These are phyloP conservation scores for Mesotaenium endlicherianum DNA, from an alignment of 139 green algal species.

Conservation along the genomic window DNA sequence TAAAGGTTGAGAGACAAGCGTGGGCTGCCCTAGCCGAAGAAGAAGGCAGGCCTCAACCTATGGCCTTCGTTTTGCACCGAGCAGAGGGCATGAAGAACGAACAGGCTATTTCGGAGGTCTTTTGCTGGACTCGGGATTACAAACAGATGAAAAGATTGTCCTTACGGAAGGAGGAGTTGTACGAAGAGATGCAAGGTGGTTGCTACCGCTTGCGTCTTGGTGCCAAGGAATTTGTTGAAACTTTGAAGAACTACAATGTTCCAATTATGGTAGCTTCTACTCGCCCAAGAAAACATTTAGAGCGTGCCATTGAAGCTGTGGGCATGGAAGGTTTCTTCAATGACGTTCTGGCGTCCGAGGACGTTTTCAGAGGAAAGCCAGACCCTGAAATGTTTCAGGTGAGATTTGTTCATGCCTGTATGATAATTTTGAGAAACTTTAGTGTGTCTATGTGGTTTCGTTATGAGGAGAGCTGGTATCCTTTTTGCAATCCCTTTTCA, in stretches of 20 bases:
- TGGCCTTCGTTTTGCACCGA: slow-evolving; percentile 68
- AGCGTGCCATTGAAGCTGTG: slow-evolving; percentile 55
- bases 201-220: slow-evolving; percentile 21
- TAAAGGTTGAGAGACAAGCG: slow-evolving; percentile 56
- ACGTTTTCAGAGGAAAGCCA: slow-evolving; percentile 68
- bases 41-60: slow-evolving; percentile 71
- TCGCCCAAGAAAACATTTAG: slow-evolving; percentile 59
- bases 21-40: slow-evolving; percentile 82
- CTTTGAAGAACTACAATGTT: slow-evolving; percentile 66
- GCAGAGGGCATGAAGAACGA: slow-evolving; percentile 85
- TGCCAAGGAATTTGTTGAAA: slow-evolving; percentile 68
- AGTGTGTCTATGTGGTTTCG: no score
- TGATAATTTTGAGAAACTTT: no score
- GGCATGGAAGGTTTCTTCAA: slow-evolving; percentile 68
- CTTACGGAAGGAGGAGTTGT: slow-evolving; percentile 74
- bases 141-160: slow-evolving; percentile 67
- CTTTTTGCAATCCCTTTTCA: no score
- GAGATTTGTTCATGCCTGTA: slow-evolving; percentile 47
- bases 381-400: slow-evolving; percentile 68
- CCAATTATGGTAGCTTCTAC: slow-evolving; percentile 76
- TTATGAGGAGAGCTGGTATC: no score
- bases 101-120: slow-evolving; percentile 80
- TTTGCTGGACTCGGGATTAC: slow-evolving; percentile 87
- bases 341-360: slow-evolving; percentile 76
- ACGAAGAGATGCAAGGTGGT: slow-evolving; percentile 56